phyloP scores from a whole-genome alignment of 2,329 filamentous ascomycete species.

The Exophiala spinifera region DNA sequence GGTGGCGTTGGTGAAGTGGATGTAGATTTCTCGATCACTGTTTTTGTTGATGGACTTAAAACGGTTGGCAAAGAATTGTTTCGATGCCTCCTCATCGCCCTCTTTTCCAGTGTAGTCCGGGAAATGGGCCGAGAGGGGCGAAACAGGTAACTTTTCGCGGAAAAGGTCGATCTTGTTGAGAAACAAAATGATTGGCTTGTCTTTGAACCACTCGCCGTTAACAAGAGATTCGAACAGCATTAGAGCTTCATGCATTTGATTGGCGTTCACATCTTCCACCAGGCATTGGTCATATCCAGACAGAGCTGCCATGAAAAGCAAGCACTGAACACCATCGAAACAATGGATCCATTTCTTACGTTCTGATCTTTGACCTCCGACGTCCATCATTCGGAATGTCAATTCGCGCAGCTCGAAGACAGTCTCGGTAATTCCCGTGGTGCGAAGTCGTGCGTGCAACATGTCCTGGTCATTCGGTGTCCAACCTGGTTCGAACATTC shows the following conservation, averaged over 20 bases:
- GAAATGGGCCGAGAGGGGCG: slow-evolving; percentile 71
- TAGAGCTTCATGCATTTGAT: slow-evolving; percentile 86
- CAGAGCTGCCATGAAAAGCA: slow-evolving; percentile 91
- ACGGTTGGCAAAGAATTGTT: slow-evolving; percentile 78
- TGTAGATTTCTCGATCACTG: slow-evolving; percentile 56
- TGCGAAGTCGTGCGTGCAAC: slow-evolving; percentile 81
- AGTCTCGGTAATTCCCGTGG: slow-evolving; percentile 93
- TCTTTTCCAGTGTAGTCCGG: slow-evolving; percentile 72
- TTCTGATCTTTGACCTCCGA: slow-evolving; percentile 86
- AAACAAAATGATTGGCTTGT: slow-evolving; percentile 78
- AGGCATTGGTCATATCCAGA: slow-evolving; percentile 96
- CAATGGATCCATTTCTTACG: slow-evolving; percentile 98
- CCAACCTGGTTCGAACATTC: slow-evolving; percentile 73
- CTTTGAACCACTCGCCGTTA: slow-evolving; percentile 82
- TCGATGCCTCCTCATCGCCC: slow-evolving; percentile 69
- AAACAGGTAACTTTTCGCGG: slow-evolving; percentile 68
- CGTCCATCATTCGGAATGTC: slow-evolving; percentile 96
- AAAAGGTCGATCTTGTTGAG: slow-evolving; percentile 87
- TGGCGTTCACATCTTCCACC: slow-evolving; percentile 93
- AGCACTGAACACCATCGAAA: slow-evolving; percentile 88
- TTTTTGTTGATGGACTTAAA: slow-evolving; percentile 72
- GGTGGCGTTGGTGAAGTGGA: slow-evolving; percentile 59
- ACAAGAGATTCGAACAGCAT: slow-evolving; percentile 85
- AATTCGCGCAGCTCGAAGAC: slow-evolving; percentile 87
- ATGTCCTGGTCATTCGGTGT: slow-evolving; percentile 93